Conservation (phyloP, 2,329 filamentous ascomycete species). For the Alternaria ethzedia region DNA sequence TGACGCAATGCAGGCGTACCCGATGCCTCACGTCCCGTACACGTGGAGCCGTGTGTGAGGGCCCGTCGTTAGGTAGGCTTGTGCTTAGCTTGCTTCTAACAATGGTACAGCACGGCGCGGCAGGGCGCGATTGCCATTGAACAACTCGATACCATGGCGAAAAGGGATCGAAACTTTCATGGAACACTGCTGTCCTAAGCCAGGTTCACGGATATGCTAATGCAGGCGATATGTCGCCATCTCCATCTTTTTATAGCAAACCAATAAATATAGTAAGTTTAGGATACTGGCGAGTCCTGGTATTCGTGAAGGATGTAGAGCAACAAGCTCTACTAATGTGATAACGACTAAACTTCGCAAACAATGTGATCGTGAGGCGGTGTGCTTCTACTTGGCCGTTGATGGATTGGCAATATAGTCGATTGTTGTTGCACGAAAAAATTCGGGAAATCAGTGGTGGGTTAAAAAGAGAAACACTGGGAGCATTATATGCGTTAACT, state of each 20-base stretch:
- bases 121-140: not conserved
- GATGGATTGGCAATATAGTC: not conserved
- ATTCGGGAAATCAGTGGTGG: not conserved
- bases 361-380: not conserved
- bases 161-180: not conserved
- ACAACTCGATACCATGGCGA: not conserved
- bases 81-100: not conserved
- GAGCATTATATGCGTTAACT: not conserved
- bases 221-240: not conserved
- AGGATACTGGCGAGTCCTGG: not conserved
- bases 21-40: not conserved
- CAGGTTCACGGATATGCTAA: not conserved
- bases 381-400: not conserved
- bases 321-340: not conserved
- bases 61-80: not conserved
- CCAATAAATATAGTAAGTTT: not conserved
- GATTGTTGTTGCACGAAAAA: not conserved
- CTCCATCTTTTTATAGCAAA: not conserved
- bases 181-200: not conserved
- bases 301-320: not conserved
- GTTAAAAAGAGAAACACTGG: accelerated
- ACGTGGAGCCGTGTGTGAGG: not conserved
- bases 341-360: not conserved
- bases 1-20: not conserved
- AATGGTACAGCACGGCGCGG: not conserved